Evolutionary conservation across 2,329 filamentous ascomycete genomes (phyloP), one percentile per base, ranked within the genome.

Genomic region (Aspergillus glaucus): DNA sequence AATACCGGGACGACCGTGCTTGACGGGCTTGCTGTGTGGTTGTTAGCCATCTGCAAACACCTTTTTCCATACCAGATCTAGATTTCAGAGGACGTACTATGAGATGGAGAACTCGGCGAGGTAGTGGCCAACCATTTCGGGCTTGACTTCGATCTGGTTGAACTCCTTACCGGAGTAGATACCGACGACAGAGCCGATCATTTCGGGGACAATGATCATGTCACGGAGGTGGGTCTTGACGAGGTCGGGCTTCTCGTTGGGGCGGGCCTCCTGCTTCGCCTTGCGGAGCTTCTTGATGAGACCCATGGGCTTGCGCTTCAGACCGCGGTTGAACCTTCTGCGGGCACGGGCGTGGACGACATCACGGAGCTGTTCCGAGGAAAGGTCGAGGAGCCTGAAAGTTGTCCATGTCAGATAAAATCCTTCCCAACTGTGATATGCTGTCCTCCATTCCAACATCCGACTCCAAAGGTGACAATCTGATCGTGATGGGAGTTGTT

Each of bases 131-230:
- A 98, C 93, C 93, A 98, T 98, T 84, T 98, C 93, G 68, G 93
- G 93, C 86, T 96, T 96, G 81, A 98, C 93, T 79, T 98, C 93
- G 68, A 98, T 91, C 84, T 96, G 92, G 87, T 98, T 98, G 88
- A 98, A 98, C 79, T 97, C 91, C 87, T 98, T 98, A 74, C 93
- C 93, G 64, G 89, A 95, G 88, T 98, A 98, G 82, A 98, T 93
- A 75, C 91, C 93, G 70, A 98, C 87, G 70, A 98, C 92, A 77
- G 82, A 88, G 70, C 93, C 93, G 74, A 98, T 98, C 93, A 98
- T 97, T 84, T 98, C 93, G 69, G 93, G 93, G 66, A 98, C 93
- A 73, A 98, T 86, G 76, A 98, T 96, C 93, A 98, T 98, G 82
- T 98, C 87, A 78, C 92, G 91, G 70, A 98, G 87, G 77, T 98